Conservation (phyloP, 768 basidiomycete species). For the Termitomyces sp. region DNA sequence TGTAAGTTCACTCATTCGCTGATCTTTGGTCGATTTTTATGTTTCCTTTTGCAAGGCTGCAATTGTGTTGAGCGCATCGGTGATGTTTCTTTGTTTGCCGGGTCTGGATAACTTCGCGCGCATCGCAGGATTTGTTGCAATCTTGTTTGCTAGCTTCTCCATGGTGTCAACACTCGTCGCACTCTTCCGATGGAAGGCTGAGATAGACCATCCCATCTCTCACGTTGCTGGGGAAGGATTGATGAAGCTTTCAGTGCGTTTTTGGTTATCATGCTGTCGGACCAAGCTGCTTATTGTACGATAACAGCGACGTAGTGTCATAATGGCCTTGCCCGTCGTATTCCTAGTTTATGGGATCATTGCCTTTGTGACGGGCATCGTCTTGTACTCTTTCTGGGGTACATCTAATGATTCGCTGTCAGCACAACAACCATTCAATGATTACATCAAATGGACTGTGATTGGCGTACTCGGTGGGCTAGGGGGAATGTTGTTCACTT, state of each 20-base stretch:
- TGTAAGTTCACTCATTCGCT: constrained; percentile 33
- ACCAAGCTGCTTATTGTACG: neutral
- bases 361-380: constrained; percentile 58
- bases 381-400: neutral
- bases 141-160: constrained; percentile 62
- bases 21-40: constrained; percentile 10
- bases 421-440: neutral
- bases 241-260: constrained; percentile 38
- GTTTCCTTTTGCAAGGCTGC: constrained; percentile 50
- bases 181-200: constrained; percentile 63
- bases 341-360: constrained; percentile 68
- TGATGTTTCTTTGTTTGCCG: constrained; percentile 76
- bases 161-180: constrained; percentile 66
- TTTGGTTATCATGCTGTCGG: neutral
- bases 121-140: constrained; percentile 59
- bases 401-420: neutral
- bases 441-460: neutral
- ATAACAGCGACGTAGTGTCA: constrained; percentile 49
- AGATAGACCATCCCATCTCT: constrained; percentile 46
- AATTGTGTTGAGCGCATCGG: constrained; percentile 72
- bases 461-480: constrained; percentile 17
- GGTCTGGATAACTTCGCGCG: constrained; percentile 61
- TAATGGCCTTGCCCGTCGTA: constrained; percentile 69
- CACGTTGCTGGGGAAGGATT: constrained; percentile 55
- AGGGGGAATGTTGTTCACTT: neutral